phyloP scores from a whole-genome alignment of 805 yeast species.

The Wilhelminamyces savonicus region DNA sequence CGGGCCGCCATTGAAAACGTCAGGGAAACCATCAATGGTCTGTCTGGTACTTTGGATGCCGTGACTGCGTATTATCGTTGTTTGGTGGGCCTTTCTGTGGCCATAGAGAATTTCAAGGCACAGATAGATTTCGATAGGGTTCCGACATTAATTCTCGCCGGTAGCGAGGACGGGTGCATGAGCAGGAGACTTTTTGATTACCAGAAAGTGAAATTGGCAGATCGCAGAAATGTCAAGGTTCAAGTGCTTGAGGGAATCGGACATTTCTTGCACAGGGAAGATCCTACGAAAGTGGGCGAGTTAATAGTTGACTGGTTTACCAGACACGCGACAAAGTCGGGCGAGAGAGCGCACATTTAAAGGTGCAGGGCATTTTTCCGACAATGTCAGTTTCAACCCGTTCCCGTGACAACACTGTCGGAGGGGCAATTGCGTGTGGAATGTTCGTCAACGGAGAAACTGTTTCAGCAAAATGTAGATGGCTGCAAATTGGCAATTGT shows the following conservation, averaged over 20 bases:
- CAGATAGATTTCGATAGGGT: slow-evolving; percentile 26
- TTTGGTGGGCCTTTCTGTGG: slow-evolving; percentile 10
- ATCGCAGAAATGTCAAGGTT: slow-evolving; percentile 13
- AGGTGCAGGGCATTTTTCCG: too few species aligned
- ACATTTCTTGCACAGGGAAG: slow-evolving; percentile 36
- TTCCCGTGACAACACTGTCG: too few species aligned
- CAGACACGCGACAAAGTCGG: too few species aligned
- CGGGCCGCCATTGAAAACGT: slow-evolving; percentile 19
- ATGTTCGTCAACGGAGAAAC: too few species aligned
- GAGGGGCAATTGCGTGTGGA: too few species aligned
- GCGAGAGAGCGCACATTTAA: too few species aligned
- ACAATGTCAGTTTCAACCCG: too few species aligned
- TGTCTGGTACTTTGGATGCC: slow-evolving; percentile 21
- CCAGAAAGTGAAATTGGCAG: slow-evolving; percentile 14
- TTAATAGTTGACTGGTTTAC: slow-evolving; percentile 26
- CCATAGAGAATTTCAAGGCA: slow-evolving; percentile 10
- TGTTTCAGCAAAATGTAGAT: too few species aligned
- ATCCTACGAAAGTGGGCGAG: slow-evolving; percentile 22
- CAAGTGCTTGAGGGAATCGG: slow-evolving; percentile 23
- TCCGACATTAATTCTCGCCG: slow-evolving; percentile 32
- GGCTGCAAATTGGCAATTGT: too few species aligned
- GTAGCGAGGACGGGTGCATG: slow-evolving; percentile 38
- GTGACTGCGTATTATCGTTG: slow-evolving; percentile 36
- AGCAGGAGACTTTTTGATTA: slow-evolving; percentile 16
- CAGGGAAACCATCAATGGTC: slow-evolving; percentile 18